Conservation (phyloP, 805 yeast species). For the Diddensiella santjacobensis region DNA sequence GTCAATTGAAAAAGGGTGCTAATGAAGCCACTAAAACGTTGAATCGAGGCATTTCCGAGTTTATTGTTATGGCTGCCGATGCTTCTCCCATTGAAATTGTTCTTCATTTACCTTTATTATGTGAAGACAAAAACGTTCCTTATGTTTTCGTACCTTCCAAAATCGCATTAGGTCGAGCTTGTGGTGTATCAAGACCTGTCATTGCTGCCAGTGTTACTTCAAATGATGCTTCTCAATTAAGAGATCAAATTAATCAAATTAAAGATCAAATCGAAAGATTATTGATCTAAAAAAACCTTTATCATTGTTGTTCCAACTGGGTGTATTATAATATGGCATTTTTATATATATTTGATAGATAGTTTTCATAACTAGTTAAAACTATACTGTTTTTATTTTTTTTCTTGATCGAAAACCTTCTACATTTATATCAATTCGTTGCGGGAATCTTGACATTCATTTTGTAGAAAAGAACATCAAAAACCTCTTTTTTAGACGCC, state of each 20-base stretch:
- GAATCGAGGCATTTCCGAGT: constrained; percentile 99
- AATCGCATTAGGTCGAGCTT: constrained; percentile 98
- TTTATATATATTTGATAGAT: background rate
- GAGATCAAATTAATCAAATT: constrained; percentile 93
- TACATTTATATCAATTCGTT: no score
- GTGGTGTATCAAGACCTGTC: constrained; percentile 99
- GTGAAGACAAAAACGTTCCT: constrained; percentile 99
- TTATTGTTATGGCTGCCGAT: constrained; percentile 99
- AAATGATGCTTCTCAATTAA: constrained; percentile 96
- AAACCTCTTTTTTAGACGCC: no score
- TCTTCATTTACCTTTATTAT: constrained; percentile 92
- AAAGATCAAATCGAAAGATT: constrained; percentile 99
- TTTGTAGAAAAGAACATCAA: no score
- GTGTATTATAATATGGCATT: background rate
- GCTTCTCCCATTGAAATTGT: constrained; percentile 98
- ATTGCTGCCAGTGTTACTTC: constrained; percentile 98
- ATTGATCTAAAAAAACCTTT: constrained; percentile 55
- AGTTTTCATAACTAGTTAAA: background rate
- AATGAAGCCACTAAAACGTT: constrained; percentile 98
- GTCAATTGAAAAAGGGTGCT: constrained; percentile 99
- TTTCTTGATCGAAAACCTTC: no score
- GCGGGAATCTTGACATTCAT: no score
- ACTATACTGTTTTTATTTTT: no score
- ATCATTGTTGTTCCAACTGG: background rate
- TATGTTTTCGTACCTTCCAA: constrained; percentile 98